phyloP scores from a whole-genome alignment of 176 grass and related monocot species.

The Oryza coarctata region DNA sequence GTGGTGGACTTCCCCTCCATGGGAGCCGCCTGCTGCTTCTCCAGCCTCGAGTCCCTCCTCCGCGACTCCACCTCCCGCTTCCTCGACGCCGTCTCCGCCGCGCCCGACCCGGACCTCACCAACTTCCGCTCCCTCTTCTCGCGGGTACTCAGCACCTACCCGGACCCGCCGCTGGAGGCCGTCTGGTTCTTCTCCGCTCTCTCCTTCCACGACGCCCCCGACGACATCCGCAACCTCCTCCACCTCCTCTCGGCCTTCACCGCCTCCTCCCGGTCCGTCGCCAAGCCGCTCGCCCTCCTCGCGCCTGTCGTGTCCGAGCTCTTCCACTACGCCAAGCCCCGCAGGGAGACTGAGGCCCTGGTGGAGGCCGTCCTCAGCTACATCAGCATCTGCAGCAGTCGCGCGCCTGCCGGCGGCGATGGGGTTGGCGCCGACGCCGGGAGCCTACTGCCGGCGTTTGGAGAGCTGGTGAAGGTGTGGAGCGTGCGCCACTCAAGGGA shows the following conservation, averaged over 20 bases:
- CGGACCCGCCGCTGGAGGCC: slow-evolving; percentile 80
- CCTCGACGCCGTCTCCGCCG: slow-evolving; percentile 64
- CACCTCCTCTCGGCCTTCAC: slow-evolving; percentile 71
- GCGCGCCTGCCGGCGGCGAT: neutral
- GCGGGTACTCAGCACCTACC: slow-evolving; percentile 60
- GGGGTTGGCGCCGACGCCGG: slow-evolving; percentile 16
- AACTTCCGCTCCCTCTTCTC: slow-evolving; percentile 80
- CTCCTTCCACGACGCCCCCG: slow-evolving; percentile 71
- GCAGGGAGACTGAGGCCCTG: slow-evolving; percentile 63
- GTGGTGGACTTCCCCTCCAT: slow-evolving; percentile 59
- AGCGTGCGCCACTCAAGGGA: slow-evolving; percentile 56
- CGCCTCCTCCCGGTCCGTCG: slow-evolving; percentile 42
- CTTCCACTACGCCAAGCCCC: slow-evolving; percentile 64
- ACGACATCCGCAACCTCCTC: slow-evolving; percentile 65
- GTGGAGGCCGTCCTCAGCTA: slow-evolving; percentile 77
- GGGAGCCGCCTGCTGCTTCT: slow-evolving; percentile 45
- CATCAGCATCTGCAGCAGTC: slow-evolving; percentile 83
- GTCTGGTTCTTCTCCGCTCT: slow-evolving; percentile 95
- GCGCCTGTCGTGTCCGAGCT: slow-evolving; percentile 83
- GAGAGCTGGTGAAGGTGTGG: slow-evolving; percentile 89
- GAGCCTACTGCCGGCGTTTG: slow-evolving; percentile 59
- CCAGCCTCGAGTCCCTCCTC: slow-evolving; percentile 72
- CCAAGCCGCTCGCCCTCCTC: slow-evolving; percentile 82
- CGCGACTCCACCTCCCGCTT: slow-evolving; percentile 79
- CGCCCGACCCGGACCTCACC: slow-evolving; percentile 69